Conservation (phyloP, 768 basidiomycete species). For the Panaeolus cyanescens region DNA sequence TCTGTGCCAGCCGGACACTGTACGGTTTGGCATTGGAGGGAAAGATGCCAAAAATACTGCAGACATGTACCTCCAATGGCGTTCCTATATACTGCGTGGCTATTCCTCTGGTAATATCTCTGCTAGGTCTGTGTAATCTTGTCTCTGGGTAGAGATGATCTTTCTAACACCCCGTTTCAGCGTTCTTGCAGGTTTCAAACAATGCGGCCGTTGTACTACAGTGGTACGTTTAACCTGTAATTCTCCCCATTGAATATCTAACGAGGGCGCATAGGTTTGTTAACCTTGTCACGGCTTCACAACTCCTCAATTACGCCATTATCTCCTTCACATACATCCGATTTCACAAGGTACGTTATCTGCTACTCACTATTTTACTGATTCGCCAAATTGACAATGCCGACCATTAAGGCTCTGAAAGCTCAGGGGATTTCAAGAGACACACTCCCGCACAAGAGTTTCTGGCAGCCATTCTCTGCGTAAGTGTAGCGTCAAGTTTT, state of each 20-base stretch:
- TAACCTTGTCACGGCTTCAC: constrained; percentile 50
- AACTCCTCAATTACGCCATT: constrained; percentile 48
- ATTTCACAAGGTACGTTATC: constrained; percentile 41
- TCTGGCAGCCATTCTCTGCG: constrained; percentile 56
- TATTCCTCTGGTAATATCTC: constrained; percentile 39
- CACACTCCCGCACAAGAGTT: constrained; percentile 43
- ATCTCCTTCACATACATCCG: constrained; percentile 50
- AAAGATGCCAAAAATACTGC: constrained; percentile 56
- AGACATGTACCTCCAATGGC: constrained; percentile 52
- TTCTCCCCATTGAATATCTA: background rate
- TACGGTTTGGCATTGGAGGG: constrained; percentile 61
- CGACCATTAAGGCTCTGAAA: constrained; percentile 38
- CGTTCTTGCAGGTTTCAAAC: constrained; percentile 53
- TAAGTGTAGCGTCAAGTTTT: constrained; percentile 16
- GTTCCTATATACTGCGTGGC: constrained; percentile 59
- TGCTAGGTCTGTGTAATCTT: constrained; percentile 30
- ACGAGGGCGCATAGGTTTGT: constrained; percentile 36
- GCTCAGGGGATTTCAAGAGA: constrained; percentile 47
- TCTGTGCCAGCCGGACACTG: constrained; percentile 55
- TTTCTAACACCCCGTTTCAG: constrained; percentile 18
- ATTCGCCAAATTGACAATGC: background rate
- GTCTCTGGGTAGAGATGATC: background rate
- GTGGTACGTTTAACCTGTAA: constrained; percentile 31
- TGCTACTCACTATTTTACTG: background rate
- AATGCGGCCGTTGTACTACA: constrained; percentile 47